These are phyloP conservation scores for Hanseniaspora clermontiae DNA, from an alignment of 805 yeast genomes.

Conservation along the genomic window DNA sequence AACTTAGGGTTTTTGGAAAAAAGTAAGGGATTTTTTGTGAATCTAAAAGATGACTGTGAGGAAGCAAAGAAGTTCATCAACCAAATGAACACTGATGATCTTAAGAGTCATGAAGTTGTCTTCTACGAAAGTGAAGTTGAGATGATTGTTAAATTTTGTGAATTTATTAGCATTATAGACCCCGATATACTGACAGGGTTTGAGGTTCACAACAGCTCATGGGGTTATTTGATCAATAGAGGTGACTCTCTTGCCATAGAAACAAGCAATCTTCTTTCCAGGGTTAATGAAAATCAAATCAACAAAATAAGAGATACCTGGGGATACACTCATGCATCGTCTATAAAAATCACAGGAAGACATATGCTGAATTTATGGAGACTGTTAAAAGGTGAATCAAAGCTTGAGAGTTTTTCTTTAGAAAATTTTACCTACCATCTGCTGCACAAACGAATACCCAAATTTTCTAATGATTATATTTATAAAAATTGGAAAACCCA, in stretches of 20 bases:
- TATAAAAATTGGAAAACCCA: constrained; percentile 33
- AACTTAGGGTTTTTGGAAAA: constrained; percentile 1
- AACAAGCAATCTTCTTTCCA: constrained; percentile 45
- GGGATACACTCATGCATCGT: constrained; percentile 73
- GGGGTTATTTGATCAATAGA: constrained; percentile 83
- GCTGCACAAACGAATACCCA: constrained; percentile 57
- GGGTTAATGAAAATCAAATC: constrained; percentile 39
- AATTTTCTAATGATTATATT: constrained; percentile 37
- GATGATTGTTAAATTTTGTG: constrained; percentile 44
- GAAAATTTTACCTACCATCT: constrained; percentile 65
- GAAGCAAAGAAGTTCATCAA: constrained; percentile 7
- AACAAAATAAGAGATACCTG: constrained; percentile 55
- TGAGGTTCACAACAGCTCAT: constrained; percentile 65
- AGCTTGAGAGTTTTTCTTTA: constrained; percentile 53
- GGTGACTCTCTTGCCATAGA: constrained; percentile 39
- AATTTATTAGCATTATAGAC: constrained; percentile 49
- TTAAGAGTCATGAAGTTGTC: constrained; percentile 25
- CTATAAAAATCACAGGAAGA: constrained; percentile 59
- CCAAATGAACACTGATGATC: constrained; percentile 17
- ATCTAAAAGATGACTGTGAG: constrained; percentile 9
- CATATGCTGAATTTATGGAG: constrained; percentile 84
- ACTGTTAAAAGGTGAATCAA: constrained; percentile 47
- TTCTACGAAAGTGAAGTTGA: constrained; percentile 43
- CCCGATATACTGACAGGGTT: constrained; percentile 84
- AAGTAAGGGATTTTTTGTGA: constrained; percentile 2